Evolutionary conservation across 129 eudicot genomes (phyloP).

Genomic region (Lactuca saligna): DNA sequence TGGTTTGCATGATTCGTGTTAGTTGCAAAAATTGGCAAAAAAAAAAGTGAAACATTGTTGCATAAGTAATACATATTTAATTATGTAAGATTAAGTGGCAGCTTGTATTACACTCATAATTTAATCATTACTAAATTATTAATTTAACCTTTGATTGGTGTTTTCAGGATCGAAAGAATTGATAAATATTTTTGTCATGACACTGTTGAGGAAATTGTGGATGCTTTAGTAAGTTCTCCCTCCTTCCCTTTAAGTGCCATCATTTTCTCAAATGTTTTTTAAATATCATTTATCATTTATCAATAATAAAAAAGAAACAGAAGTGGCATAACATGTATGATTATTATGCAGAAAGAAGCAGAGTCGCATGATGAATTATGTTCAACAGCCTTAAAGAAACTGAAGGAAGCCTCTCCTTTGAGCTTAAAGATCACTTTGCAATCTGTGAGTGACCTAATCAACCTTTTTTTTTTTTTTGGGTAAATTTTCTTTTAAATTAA

Average conservation of each 20-base stretch:
- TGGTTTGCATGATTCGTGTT: too few relatives aligned
- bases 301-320: too few relatives aligned
- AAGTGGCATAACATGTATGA: background rate
- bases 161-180: slow-evolving; percentile 73
- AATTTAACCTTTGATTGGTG: slow-evolving; percentile 14
- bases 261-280: background rate
- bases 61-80: background rate
- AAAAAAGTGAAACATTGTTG: too few relatives aligned
- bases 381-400: slow-evolving; percentile 48
- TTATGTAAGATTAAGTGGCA: background rate
- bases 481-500: background rate
- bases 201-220: slow-evolving; percentile 84
- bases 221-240: slow-evolving; percentile 67
- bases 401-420: slow-evolving; percentile 83
- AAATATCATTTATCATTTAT: background rate
- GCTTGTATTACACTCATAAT: background rate
- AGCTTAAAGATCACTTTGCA: slow-evolving; percentile 85
- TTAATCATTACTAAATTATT: background rate
- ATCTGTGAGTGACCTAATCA: slow-evolving; percentile 52
- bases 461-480: background rate
- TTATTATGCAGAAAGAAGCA: slow-evolving; percentile 28
- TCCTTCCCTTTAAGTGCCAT: background rate
- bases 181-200: slow-evolving; percentile 77
- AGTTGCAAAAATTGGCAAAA: too few relatives aligned
- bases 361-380: slow-evolving; percentile 53